Evolutionary conservation across 176 grass and related monocot species (phyloP).

Genomic region (Melocanna baccifera): DNA sequence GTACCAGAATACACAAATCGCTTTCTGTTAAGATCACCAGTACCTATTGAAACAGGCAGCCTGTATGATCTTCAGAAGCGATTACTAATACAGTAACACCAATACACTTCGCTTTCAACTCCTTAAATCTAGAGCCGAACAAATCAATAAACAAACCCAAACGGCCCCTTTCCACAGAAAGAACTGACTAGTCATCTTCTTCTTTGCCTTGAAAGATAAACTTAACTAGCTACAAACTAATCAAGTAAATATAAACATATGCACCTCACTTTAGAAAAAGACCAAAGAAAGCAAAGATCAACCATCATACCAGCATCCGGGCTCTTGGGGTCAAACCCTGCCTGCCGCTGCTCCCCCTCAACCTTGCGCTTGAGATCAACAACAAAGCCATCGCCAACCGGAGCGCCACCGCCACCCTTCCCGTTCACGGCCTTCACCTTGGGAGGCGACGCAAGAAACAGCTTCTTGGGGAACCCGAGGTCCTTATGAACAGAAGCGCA

Average conservation of each 20-base stretch:
- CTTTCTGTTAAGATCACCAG: background rate
- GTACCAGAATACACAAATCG: background rate
- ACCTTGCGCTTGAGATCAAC: conserved; percentile 37
- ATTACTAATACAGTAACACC: background rate
- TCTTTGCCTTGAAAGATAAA: conserved; percentile 17
- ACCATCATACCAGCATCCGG: conserved; percentile 57
- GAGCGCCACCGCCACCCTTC: conserved; percentile 43
- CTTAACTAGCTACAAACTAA: background rate
- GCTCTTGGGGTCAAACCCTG: conserved; percentile 34
- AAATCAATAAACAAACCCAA: conserved; percentile 33
- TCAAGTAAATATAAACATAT: background rate
- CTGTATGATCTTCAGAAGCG: conserved; percentile 11
- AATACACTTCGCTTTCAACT: conserved; percentile 1
- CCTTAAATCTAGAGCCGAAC: background rate
- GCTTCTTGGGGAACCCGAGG: conserved; percentile 43
- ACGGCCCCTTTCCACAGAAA: conserved; percentile 28
- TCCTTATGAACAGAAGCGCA: conserved; percentile 74
- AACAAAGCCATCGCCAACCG: conserved; percentile 32
- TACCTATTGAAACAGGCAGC: background rate
- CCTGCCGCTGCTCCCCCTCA: conserved; percentile 15
- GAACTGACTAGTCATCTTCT: conserved; percentile 3
- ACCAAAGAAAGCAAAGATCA: conserved; percentile 10
- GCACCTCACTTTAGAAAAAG: background rate
- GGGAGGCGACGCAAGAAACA: conserved; percentile 49
- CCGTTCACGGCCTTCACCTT: conserved; percentile 42